Base-by-base conservation (phyloP, 305 asterid species). In the Fraxinus velutina region DNA sequence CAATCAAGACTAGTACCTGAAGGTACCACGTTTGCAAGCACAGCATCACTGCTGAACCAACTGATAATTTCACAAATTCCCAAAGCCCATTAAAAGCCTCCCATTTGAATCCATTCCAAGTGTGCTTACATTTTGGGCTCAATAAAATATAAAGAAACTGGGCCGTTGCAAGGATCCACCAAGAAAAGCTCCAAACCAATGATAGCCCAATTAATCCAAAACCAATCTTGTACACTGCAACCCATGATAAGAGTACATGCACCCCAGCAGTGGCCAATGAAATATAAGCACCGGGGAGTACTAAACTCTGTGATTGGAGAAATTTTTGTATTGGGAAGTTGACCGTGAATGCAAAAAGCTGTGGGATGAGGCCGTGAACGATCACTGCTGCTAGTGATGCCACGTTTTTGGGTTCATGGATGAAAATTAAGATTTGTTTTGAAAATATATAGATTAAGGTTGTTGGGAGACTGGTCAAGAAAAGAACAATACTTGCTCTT, bases 1-100 rank as follows among this genome's bases (percentile, higher is more conserved):
- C 39, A 57, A 86, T 55, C 87, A 88, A 79, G 29, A 88, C 81
- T n/a, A 88, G 74, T 3, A 84, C 79, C 70, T 88, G 91, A 27
- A 84, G 81, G 81, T 88, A 88, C 91, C 89, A 86, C 2, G 77
- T 81, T 62, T 86, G 89, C 87, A 86, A 83, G 64, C 91, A 88
- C 70, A 88, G 21, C 90, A 88, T 88, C 29, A 88, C 89, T 4
- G 90, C 89, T 2, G 89, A 86, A 2, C 84, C 85, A 4, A 85
- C 81, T 0, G 90, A 86, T 30, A 88, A 70, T 60, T 86, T 88
- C 30, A 86, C 83, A 19, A 88, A 88, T 5, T 82, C 84, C 88
- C 88, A 75, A 1, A 86, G 84, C n/a, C 90, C 89, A 6, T 12
- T 30, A 66, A 88, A 84, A 15, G 90, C 89, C 84, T 86, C 85